Base-by-base conservation (phyloP, 208 protist species). In the Leishmania turanica region DNA sequence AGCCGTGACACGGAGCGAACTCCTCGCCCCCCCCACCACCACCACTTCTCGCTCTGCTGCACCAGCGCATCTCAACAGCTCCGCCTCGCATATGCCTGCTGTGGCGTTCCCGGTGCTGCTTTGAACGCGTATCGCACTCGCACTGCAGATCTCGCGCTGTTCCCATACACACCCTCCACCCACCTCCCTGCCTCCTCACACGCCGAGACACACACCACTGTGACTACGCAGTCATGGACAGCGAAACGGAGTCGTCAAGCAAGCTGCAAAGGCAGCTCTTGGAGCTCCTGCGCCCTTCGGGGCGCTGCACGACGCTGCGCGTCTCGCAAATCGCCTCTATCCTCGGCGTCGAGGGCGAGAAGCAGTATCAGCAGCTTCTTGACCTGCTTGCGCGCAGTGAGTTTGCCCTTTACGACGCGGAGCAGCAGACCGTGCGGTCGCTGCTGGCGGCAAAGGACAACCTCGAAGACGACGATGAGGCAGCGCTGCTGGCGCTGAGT, bases 271-370 rank as follows among this genome's bases (percentile, higher is more conserved):
- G 82, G 42, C 84, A 83, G 3, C 80, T 91, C 19, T 66, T 87
- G 8, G 87, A 91, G 79, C 79, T 94, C 13, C 42, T 94, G 47
- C 76, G 80, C 17, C 68, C 65, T 7, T 86, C 86, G 49, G 89
- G 80, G 45, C 84, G 80, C 37, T 31, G 77, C 40, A 72, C 70
- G 42, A 79, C 84, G 47, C 76, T 94, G 24, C 82, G 80, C 42
- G 79, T 91, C 5, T 79, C 84, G 27, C 89, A 94, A 65, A 71
- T 92, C 31, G 87, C 87, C 45, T 68, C 83, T 8, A 92, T 94
- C 62, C 81, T 94, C 11, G 91, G 81, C 54, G 78, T 84, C 37
- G 82, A 84, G 53, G 80, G 82, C 60, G 78, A 84, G 0, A 47
- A 17, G 15, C 76, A 70, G 34, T 80, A 82, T 54, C 64, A 56